Percentiles rank a stretch among this genome's conserved stretches.
phyloP scores from a whole-genome alignment of 2,329 filamentous ascomycete species.

The Pseudogymnoascus sp. region DNA sequence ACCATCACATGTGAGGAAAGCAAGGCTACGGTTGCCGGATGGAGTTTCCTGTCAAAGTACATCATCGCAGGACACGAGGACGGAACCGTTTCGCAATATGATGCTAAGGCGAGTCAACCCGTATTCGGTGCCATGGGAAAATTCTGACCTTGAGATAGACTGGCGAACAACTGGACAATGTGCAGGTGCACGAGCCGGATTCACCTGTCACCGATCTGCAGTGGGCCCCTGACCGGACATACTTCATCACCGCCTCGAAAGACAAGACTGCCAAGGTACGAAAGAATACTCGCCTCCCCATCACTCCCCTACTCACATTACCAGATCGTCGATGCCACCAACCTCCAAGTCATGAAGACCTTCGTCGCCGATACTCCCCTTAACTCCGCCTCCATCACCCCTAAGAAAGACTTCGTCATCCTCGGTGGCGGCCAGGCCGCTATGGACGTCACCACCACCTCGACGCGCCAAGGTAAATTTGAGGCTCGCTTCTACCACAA shows the following conservation, averaged over 20 bases:
- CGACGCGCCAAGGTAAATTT: constrained; percentile 94
- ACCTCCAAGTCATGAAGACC: constrained; percentile 88
- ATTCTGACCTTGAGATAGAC: constrained; percentile 41
- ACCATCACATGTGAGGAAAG: constrained; percentile 91
- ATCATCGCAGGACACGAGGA: constrained; percentile 98
- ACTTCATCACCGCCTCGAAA: constrained; percentile 97
- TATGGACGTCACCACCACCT: constrained; percentile 97
- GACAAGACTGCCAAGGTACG: constrained; percentile 90
- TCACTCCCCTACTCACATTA: constrained; percentile 14
- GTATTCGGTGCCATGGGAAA: neutral
- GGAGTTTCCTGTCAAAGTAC: constrained; percentile 90
- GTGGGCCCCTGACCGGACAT: constrained; percentile 88
- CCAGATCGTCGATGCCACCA: constrained; percentile 73
- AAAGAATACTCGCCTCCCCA: neutral
- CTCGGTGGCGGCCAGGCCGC: constrained; percentile 96
- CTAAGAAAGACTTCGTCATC: constrained; percentile 96
- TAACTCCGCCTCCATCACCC: constrained; percentile 89
- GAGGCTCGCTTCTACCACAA: constrained; percentile 99
- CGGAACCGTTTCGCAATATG: constrained; percentile 83
- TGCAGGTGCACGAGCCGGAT: constrained; percentile 80
- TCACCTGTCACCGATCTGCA: constrained; percentile 79
- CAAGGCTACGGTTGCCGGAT: constrained; percentile 96
- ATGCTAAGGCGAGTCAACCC: constrained; percentile 63
- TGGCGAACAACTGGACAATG: constrained; percentile 74
- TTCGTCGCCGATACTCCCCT: constrained; percentile 89